These are phyloP conservation scores for Endotrypanum monterogeii DNA, from an alignment of 208 protist genomes.

Conservation along the genomic window DNA sequence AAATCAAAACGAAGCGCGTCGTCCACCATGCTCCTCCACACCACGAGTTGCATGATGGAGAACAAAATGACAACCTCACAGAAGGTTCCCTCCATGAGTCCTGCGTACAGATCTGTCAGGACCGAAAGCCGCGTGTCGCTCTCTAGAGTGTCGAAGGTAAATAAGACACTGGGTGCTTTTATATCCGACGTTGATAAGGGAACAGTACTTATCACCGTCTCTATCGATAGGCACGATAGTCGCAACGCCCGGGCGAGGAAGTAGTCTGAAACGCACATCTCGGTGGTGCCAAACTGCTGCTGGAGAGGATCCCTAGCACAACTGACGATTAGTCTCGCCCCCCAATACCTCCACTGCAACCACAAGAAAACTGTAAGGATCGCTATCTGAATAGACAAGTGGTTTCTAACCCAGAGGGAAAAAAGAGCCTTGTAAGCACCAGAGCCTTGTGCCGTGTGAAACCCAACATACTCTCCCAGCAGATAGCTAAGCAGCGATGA, in stretches of 20 bases:
- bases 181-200: constrained; percentile 52
- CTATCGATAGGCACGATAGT: constrained; percentile 31
- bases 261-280: constrained; percentile 33
- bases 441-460: constrained; percentile 3
- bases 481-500: constrained; percentile 63
- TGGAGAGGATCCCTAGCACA: constrained; percentile 31
- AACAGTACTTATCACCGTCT: constrained; percentile 31
- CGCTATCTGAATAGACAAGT: constrained; percentile 48
- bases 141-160: constrained; percentile 46
- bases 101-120: constrained; percentile 48
- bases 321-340: constrained; percentile 33
- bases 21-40: constrained; percentile 37
- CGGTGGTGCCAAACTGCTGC: constrained; percentile 30
- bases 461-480: constrained; percentile 42
- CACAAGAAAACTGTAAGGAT: constrained; percentile 61
- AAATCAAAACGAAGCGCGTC: constrained; percentile 46
- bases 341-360: constrained; percentile 44
- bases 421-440: constrained; percentile 13
- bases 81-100: constrained; percentile 28
- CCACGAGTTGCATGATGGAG: constrained; percentile 53
- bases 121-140: constrained; percentile 33
- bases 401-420: constrained; percentile 3
- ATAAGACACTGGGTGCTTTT: constrained; percentile 32
- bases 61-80: constrained; percentile 40
- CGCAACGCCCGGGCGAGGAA: constrained; percentile 38